Base-by-base conservation (phyloP, 306 rosid genomes). In the Morella rubra region DNA sequence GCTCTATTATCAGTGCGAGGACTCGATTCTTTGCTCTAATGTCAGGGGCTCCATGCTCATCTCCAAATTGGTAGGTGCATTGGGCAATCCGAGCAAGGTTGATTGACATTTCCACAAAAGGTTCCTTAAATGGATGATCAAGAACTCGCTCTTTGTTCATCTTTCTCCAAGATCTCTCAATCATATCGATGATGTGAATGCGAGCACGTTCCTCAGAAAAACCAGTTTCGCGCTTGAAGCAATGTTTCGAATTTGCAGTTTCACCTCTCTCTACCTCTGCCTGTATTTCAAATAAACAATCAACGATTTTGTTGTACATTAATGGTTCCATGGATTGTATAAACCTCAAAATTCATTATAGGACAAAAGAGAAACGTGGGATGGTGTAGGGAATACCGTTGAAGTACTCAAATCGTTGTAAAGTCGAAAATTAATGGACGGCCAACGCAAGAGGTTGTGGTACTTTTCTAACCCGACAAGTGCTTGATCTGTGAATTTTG, bases 331-430 rank as follows among this genome's bases (percentile, higher is more conserved):
- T n/a, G n/a, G n/a, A n/a, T n/a, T n/a, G n/a, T n/a, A n/a, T n/a
- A n/a, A n/a, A n/a, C n/a, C n/a, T n/a, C n/a, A n/a, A n/a, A 20
- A 20, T 20, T 20, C 20, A 56, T 9, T 4, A 22, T 11, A 56
- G 20, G 8, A 56, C 4, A 7, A 56, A n/a, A 50, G 24, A 60
- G 7, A 32, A 46, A 46, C 50, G 11, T 46, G 50, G 14, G 50
- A 7, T 46, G 50, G 50, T 13, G 11, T 46, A 4, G 18, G 5
- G 8, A 19, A 56, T 73, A 87, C 89, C 88, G 12, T 45, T 0
- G 87, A 87, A 37, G 96, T 89, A 46, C 68, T 89, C 85, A 84
- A 62, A 80, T 91, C 96, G 46, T 91, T 89, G 77, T 77, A 80
- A 20, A 89, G 88, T 42, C 93, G 84, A 49, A 91, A 87, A 75